These are phyloP conservation scores for Pseudocercospora eumusae DNA, from an alignment of 2,329 filamentous ascomycete species.

Conservation along the genomic window DNA sequence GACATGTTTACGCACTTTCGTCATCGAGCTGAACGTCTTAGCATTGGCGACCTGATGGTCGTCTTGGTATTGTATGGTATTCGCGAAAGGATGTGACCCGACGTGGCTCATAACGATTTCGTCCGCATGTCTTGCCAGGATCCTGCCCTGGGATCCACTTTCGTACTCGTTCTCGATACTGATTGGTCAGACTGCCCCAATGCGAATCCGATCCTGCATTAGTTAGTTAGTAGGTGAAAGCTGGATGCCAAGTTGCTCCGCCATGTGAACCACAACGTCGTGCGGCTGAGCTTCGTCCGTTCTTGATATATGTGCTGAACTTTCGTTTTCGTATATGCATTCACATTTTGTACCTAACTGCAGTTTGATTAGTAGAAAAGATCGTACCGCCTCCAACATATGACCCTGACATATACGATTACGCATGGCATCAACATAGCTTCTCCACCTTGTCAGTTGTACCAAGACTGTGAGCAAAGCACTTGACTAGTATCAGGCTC, in stretches of 20 bases:
- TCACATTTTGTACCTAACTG: not conserved
- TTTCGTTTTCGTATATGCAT: constrained; percentile 7
- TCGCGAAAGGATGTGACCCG: not conserved
- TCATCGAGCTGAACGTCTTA: not conserved
- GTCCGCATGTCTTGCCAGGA: not conserved
- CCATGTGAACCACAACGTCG: not conserved
- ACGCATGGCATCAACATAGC: not conserved
- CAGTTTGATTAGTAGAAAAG: not conserved
- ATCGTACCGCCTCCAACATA: not conserved
- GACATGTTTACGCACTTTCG: not conserved
- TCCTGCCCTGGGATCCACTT: not conserved
- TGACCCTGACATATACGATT: not conserved
- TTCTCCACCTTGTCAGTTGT: not conserved
- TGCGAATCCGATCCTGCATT: too few relatives aligned
- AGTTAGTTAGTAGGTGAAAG: too few relatives aligned
- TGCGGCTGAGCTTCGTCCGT: constrained; percentile 2
- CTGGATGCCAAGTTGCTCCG: not conserved
- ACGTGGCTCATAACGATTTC: not conserved
- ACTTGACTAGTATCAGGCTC: not conserved
- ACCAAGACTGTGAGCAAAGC: not conserved
- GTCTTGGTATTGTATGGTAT: not conserved
- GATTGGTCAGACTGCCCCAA: not conserved
- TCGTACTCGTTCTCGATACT: not conserved
- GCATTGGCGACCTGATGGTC: not conserved
- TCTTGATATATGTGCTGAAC: constrained; percentile 4